Evolutionary conservation across 169 alveolate species (phyloP), one percentile per base, ranked within the genome.

Genomic region (Cryptosporidium ryanae): DNA sequence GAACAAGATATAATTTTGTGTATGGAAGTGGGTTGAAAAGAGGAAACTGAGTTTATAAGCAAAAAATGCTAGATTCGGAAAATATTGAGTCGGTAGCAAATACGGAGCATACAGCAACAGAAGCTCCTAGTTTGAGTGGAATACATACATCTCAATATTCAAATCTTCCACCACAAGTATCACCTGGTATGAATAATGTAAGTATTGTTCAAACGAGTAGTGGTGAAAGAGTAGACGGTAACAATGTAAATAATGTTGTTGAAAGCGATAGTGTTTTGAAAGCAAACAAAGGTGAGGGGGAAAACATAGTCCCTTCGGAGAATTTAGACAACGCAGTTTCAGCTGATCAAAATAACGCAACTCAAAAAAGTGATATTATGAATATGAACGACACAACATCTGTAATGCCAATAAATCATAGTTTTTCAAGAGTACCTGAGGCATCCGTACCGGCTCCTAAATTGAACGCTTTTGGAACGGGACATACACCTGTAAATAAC

Each of bases 1-100:
- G 87, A 76, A 76, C 64, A 68, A 68, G 83, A 54, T 55, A 76
- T 43, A 59, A 25, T 76, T 59, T 76, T 76, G 71, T 76, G 71
- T 76, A 76, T 76, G 71, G 87, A 31, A 61, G 71, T 76, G 87
- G 87, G 71, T 70, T 76, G 23, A 61, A 17, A 50, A 52, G 83
- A 50, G 83, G 83, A 68, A 57, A 23, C 25, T 21, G 29, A 54
- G 52, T 55, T 46, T 10, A 38, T 4, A 57, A 61, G 23, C 46
- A 57, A 38, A 76, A 38, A 76, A 76, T 76, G 87, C 44, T 15
- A 15, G 87, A 55, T 38, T 43, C 31, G 17, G 87, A 76, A 38
- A 38, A 65, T 55, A 76, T 17, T 59, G 71, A 46, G 15, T 70
- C 87, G 13, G 34, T 25, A 15, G 0, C 13, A 21, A 54, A 38